These are phyloP conservation scores for Mangifera indica DNA, from an alignment of 345 rosid species.

Conservation along the genomic window DNA sequence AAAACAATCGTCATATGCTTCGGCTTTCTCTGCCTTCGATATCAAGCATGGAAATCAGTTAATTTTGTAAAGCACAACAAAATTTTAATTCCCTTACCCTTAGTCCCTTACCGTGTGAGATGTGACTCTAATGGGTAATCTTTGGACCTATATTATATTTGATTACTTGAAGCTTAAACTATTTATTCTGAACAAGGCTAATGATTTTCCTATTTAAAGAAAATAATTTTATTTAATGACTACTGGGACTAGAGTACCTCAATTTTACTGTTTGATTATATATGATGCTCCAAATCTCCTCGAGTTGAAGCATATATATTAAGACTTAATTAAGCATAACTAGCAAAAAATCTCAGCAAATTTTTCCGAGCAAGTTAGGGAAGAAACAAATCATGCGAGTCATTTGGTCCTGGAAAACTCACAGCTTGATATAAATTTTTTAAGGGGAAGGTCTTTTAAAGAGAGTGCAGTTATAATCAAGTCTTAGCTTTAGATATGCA, in stretches of 20 bases:
- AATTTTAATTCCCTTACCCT: conserved; percentile 11
- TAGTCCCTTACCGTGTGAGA: conserved; percentile 26
- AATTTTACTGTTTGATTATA: not conserved
- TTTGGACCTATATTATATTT: not conserved
- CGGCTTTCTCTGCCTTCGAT: conserved; percentile 7
- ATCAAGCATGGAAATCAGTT: conserved; percentile 35
- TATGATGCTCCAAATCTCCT: not conserved
- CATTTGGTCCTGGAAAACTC: not conserved
- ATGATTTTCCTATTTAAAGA: no score
- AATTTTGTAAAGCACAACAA: conserved; percentile 26
- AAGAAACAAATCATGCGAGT: not conserved
- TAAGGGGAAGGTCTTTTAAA: not conserved
- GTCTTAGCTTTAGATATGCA: conserved; percentile 9
- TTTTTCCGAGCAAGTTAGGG: no score
- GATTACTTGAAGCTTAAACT: not conserved
- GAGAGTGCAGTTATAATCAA: not conserved
- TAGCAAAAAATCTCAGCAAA: no score
- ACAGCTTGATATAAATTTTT: not conserved
- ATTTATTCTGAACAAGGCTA: not conserved
- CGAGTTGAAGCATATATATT: not conserved
- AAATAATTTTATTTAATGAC: no score
- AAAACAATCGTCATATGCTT: conserved; percentile 19
- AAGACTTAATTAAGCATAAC: not conserved
- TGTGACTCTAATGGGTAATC: conserved; percentile 10
- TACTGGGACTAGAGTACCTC: no score